Evolutionary conservation across 225 moss, liverwort and hornwort species (phyloP).

Genomic region (Straminergon stramineum): DNA sequence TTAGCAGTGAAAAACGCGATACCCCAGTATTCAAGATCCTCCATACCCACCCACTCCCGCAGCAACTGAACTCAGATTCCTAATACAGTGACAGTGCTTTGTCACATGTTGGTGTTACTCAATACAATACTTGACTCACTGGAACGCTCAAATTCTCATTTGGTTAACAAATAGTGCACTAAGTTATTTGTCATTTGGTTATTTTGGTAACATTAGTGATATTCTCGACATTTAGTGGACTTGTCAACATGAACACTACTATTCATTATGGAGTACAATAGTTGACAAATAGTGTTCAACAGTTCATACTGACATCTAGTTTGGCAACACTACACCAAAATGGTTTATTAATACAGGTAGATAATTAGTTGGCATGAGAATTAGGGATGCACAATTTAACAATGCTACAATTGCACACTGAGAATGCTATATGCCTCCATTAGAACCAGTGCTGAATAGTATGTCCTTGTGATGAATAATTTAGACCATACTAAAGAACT

Average conservation of each 20-base stretch:
- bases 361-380: background rate
- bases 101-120: no score
- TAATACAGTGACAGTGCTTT: background rate
- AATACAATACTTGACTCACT: no score
- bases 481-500: no score
- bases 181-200: no score
- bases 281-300: background rate
- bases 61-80: background rate
- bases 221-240: no score
- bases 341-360: no score
- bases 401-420: fast-evolving
- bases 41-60: no score
- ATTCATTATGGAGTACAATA: background rate
- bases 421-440: background rate
- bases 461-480: background rate
- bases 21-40: no score
- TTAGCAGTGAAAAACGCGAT: background rate
- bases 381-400: fast-evolving
- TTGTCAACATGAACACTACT: no score
- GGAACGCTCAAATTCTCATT: no score
- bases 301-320: background rate
- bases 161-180: no score
- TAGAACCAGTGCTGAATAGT: fast-evolving
- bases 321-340: fast-evolving
- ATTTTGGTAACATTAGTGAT: no score